These are phyloP conservation scores for Firmiana major DNA, from an alignment of 345 rosid genomes.

Conservation along the genomic window DNA sequence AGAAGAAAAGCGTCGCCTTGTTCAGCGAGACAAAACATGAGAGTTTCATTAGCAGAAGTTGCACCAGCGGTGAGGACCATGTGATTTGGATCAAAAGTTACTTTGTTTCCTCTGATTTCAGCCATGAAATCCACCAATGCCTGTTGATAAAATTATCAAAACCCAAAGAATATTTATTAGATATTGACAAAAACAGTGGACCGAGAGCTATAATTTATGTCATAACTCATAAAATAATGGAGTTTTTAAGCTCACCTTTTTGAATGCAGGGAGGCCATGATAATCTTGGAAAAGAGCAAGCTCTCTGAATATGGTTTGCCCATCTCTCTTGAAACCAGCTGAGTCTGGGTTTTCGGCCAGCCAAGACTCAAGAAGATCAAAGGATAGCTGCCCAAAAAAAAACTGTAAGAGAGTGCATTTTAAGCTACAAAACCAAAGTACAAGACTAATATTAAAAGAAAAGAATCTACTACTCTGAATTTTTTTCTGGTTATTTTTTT, in stretches of 20 bases:
- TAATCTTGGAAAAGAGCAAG: slow-evolving; percentile 88
- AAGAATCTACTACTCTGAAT: background rate
- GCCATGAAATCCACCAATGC: slow-evolving; percentile 77
- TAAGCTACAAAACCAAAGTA: background rate
- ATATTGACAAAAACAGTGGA: background rate
- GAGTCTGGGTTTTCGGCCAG: slow-evolving; percentile 62
- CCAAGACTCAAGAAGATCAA: slow-evolving; percentile 72
- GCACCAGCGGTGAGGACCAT: slow-evolving; percentile 76
- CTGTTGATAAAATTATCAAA: slow-evolving; percentile 23
- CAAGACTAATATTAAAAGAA: too few relatives aligned
- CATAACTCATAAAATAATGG: background rate
- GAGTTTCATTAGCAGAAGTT: slow-evolving; percentile 76
- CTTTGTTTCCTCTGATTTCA: slow-evolving; percentile 74
- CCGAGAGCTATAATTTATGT: background rate
- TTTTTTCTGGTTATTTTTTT: background rate
- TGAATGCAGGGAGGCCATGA: slow-evolving; percentile 70
- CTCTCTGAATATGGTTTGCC: slow-evolving; percentile 61
- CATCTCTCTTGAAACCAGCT: slow-evolving; percentile 51
- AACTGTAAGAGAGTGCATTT: background rate
- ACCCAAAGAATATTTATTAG: background rate
- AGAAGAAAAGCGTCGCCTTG: slow-evolving; percentile 73
- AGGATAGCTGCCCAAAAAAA: slow-evolving; percentile 42
- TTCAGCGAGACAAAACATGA: slow-evolving; percentile 72
- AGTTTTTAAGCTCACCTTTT: slow-evolving; percentile 37
- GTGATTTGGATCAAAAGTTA: slow-evolving; percentile 51